Evolutionary conservation across 2,329 filamentous ascomycete species (phyloP).

Genomic region (Colletotrichum liaoningense): DNA sequence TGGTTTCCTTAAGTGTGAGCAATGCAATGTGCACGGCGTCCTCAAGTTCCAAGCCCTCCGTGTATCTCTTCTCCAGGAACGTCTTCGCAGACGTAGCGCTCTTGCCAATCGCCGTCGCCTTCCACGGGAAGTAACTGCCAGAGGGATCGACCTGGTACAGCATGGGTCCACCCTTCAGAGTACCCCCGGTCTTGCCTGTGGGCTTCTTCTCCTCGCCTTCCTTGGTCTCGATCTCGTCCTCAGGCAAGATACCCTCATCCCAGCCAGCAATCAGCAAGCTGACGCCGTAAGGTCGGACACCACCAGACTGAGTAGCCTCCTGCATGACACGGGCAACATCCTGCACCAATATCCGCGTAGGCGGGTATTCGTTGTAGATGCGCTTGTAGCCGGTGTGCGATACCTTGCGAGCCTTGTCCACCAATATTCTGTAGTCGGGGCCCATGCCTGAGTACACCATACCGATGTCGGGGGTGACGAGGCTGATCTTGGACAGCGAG

Average conservation of each 20-base stretch:
- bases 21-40: conserved; percentile 99
- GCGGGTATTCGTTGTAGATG: conserved; percentile 99
- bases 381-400: conserved; percentile 99
- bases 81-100: conserved; percentile 98
- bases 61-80: conserved; percentile 99
- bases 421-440: conserved; percentile 95
- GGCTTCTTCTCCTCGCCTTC: conserved; percentile 77
- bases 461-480: conserved; percentile 98
- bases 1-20: conserved; percentile 97
- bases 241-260: conserved; percentile 96
- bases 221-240: conserved; percentile 69
- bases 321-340: conserved; percentile 98
- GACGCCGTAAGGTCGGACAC: conserved; percentile 96
- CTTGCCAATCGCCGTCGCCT: conserved; percentile 98
- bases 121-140: conserved; percentile 99
- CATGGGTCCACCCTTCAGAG: conserved; percentile 95
- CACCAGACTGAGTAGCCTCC: conserved; percentile 97
- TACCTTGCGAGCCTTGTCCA: conserved; percentile 97
- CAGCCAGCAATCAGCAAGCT: conserved; percentile 95
- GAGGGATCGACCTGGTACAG: conserved; percentile 99
- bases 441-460: conserved; percentile 99
- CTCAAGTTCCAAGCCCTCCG: conserved; percentile 94
- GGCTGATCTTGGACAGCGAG: conserved; percentile 96
- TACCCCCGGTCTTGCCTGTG: conserved; percentile 91
- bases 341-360: conserved; percentile 98